A percentile compares a stretch with the other conserved stretches of the same genome.
Conservation (phyloP, 768 basidiomycete species). For the Suillus alpinus region DNA sequence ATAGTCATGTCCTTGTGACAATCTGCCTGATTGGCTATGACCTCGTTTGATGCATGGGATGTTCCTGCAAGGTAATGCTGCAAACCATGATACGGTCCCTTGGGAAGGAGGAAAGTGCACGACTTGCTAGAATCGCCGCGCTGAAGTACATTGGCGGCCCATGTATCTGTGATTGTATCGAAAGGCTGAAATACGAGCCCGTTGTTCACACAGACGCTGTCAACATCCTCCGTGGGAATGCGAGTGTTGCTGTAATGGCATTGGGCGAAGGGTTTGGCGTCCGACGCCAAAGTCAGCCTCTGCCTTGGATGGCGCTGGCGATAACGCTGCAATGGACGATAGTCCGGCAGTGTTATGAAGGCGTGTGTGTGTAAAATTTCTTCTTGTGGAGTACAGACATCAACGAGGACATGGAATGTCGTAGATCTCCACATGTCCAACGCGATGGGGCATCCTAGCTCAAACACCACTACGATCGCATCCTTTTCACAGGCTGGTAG, state of each 20-base stretch:
- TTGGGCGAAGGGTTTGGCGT: constrained; percentile 19
- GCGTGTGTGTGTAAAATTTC: neutral
- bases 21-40: constrained; percentile 39
- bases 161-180: constrained; percentile 19
- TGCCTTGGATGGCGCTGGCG: constrained; percentile 16
- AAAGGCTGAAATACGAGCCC: constrained; percentile 31
- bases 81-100: constrained; percentile 32
- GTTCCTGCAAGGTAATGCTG: constrained; percentile 35
- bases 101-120: constrained; percentile 35
- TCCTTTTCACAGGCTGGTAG: constrained; percentile 29
- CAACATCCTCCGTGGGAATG: constrained; percentile 14
- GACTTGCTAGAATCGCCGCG: neutral
- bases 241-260: constrained; percentile 13
- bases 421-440: constrained; percentile 44
- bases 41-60: constrained; percentile 40
- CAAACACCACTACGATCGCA: constrained; percentile 38
- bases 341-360: constrained; percentile 16
- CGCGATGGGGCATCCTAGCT: constrained; percentile 37
- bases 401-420: constrained; percentile 39
- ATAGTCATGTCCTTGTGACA: constrained; percentile 40
- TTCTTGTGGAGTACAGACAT: constrained; percentile 27
- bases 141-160: constrained; percentile 12
- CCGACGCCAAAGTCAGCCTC: constrained; percentile 20
- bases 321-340: constrained; percentile 12
- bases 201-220: constrained; percentile 31